A percentile compares a stretch with the other conserved stretches of the same genome.
phyloP scores from a whole-genome alignment of 192 early-diverging fungal genomes.

The Allomyces javanicus region DNA sequence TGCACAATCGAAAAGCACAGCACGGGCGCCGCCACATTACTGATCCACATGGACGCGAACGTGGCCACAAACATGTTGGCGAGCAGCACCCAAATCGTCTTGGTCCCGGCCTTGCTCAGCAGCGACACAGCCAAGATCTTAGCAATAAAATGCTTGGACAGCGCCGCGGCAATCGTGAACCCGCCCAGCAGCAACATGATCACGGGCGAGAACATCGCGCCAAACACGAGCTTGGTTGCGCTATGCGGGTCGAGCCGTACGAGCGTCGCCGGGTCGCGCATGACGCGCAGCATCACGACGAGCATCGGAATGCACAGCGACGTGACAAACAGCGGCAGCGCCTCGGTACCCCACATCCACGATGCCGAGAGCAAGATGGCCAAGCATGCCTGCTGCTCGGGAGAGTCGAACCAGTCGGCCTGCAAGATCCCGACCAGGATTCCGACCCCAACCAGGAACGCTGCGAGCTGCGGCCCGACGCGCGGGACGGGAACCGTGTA shows the following conservation, averaged over 20 bases:
- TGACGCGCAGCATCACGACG: constrained; percentile 37
- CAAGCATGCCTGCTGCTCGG: constrained; percentile 75
- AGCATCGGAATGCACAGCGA: constrained; percentile 45
- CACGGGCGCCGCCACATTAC: constrained; percentile 60
- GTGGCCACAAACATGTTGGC: constrained; percentile 58
- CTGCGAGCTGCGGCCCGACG: neutral
- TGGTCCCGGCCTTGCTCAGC: constrained; percentile 43
- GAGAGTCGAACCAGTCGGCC: constrained; percentile 26
- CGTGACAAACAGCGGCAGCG: constrained; percentile 51
- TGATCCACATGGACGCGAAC: constrained; percentile 61
- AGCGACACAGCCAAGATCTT: constrained; percentile 42
- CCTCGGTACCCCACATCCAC: constrained; percentile 73
- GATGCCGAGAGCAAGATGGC: constrained; percentile 79
- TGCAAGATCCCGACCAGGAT: constrained; percentile 19
- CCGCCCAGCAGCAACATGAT: constrained; percentile 62
- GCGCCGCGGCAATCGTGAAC: constrained; percentile 50
- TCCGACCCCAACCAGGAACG: neutral
- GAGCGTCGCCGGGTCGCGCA: constrained; percentile 17
- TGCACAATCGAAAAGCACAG: constrained; percentile 49
- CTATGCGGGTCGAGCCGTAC: constrained; percentile 3
- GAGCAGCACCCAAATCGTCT: constrained; percentile 40
- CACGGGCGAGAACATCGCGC: constrained; percentile 51
- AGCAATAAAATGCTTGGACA: constrained; percentile 56
- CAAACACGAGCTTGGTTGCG: constrained; percentile 42
- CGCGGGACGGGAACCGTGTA: neutral